Percentiles rank a stretch among this genome's conserved stretches.
phyloP scores from a whole-genome alignment of 2,329 filamentous ascomycete genomes.

The Aspergillus proliferans region DNA sequence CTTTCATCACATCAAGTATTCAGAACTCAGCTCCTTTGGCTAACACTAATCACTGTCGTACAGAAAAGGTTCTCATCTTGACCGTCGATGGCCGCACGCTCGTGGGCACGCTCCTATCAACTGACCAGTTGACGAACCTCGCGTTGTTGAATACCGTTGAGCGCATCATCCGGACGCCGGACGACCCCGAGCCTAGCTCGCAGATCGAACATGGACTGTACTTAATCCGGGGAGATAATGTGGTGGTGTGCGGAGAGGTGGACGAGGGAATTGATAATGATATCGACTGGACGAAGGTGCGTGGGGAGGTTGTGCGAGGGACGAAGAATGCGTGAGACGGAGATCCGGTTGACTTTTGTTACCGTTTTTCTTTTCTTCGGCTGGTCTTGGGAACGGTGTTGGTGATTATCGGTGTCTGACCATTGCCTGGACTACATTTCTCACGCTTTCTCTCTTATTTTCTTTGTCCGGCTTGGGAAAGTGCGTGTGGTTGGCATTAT shows the following conservation, averaged over 20 bases:
- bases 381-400: neutral
- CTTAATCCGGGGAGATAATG: constrained; percentile 88
- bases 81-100: constrained; percentile 87
- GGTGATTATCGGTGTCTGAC: too few relatives aligned
- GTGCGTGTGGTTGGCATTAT: too few relatives aligned
- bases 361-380: neutral
- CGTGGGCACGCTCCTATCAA: constrained; percentile 74
- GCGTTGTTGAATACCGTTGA: constrained; percentile 79
- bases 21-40: neutral
- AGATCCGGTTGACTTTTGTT: neutral
- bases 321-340: constrained; percentile 66
- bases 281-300: constrained; percentile 90
- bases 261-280: constrained; percentile 83
- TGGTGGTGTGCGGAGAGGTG: constrained; percentile 81
- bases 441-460: constrained; percentile 1
- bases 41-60: neutral
- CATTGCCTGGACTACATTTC: neutral
- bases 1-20: neutral
- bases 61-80: constrained; percentile 87
- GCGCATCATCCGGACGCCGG: constrained; percentile 78
- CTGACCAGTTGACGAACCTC: constrained; percentile 88
- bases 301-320: constrained; percentile 72
- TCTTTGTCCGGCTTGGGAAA: neutral
- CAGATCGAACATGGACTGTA: constrained; percentile 83
- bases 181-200: constrained; percentile 74